A percentile compares a stretch with the other conserved stretches of the same genome.
Evolutionary conservation across 768 basidiomycete species (phyloP).

Genomic region (Dioszegia hungarica): DNA sequence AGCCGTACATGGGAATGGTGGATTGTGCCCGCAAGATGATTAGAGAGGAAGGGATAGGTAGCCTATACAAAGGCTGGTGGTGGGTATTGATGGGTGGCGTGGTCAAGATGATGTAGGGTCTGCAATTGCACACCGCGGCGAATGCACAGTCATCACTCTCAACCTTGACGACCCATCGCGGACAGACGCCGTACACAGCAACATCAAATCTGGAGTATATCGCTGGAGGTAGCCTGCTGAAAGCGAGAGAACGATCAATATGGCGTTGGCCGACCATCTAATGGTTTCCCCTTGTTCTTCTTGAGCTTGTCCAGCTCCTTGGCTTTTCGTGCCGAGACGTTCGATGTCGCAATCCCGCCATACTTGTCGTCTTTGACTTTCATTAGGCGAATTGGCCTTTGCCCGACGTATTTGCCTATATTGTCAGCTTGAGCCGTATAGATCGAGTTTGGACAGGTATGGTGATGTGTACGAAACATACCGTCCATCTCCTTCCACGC

Average conservation of each 20-base stretch:
- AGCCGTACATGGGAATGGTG: not conserved
- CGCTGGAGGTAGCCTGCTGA: no score
- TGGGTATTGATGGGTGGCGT: not conserved
- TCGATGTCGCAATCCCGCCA: conserved; percentile 70
- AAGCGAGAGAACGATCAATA: no score
- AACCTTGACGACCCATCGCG: no score
- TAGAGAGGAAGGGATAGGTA: not conserved
- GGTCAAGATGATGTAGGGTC: no score
- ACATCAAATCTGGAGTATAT: no score
- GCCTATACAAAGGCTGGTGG: not conserved
- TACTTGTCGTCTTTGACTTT: conserved; percentile 77
- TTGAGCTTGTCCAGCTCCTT: conserved; percentile 75
- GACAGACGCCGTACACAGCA: no score
- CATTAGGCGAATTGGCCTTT: conserved; percentile 91
- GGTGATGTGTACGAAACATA: conserved; percentile 48
- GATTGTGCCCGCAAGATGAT: not conserved
- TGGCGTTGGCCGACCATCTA: conserved; percentile 46
- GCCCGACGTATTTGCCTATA: conserved; percentile 95
- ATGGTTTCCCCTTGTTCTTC: conserved; percentile 66
- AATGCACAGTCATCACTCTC: no score
- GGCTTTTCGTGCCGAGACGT: conserved; percentile 81
- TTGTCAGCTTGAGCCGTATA: not conserved
- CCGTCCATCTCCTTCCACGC: conserved; percentile 99
- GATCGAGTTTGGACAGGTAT: no score
- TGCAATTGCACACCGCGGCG: no score